Conservation (phyloP, 1,284 basidiomycete genomes). For the Gymnopus androsaceus region DNA sequence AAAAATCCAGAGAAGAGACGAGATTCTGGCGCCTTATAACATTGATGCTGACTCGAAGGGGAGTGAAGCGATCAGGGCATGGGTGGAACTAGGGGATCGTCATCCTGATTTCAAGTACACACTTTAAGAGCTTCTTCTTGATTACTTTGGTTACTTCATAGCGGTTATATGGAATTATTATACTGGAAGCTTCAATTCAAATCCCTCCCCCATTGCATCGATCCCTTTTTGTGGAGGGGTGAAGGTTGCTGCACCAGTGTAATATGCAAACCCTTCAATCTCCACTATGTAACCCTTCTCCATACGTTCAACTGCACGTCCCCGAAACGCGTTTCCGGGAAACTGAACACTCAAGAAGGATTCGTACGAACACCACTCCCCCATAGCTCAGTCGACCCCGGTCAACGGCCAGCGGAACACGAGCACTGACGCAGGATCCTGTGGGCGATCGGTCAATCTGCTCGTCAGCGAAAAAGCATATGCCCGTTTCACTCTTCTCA, state of each 20-base stretch:
- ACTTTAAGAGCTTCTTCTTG: neutral
- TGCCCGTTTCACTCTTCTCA: conserved; percentile 27
- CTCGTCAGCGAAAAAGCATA: conserved; percentile 45
- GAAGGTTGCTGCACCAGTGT: conserved; percentile 34
- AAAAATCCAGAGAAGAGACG: conserved; percentile 25
- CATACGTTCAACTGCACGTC: conserved; percentile 26
- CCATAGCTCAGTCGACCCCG: conserved; percentile 28
- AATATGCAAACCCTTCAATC: conserved; percentile 35
- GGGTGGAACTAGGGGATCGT: conserved; percentile 38
- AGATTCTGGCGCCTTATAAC: conserved; percentile 34
- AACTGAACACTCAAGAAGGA: conserved; percentile 32
- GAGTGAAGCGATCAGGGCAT: conserved; percentile 31
- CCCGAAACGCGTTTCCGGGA: conserved; percentile 30
- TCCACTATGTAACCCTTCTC: conserved; percentile 28
- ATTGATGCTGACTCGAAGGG: conserved; percentile 25
- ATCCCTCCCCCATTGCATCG: conserved; percentile 19
- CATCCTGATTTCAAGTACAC: conserved; percentile 36
- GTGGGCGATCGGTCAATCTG: conserved; percentile 46
- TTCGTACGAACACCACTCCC: conserved; percentile 33
- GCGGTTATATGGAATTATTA: neutral
- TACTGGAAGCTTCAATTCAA: conserved; percentile 7
- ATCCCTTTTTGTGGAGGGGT: conserved; percentile 22
- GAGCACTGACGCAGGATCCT: conserved; percentile 43
- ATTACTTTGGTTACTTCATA: too few species aligned
- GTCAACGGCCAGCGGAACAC: conserved; percentile 39